Evolutionary conservation across 257 asterid genomes (phyloP).

Genomic region (Dorcoceras hygrometricum): DNA sequence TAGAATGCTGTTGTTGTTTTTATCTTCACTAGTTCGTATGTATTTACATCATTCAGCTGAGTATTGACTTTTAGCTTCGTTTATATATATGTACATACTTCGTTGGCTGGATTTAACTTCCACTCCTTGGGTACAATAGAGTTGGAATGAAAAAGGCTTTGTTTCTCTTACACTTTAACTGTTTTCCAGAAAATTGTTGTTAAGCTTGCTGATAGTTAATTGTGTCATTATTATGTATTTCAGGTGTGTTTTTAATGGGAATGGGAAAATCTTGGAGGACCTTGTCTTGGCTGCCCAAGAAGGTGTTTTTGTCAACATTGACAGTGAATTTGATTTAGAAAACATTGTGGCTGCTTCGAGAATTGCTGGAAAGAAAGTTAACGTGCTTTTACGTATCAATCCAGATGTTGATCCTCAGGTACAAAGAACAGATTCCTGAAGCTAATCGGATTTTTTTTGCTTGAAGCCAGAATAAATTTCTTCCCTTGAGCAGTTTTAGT

Average conservation of each 20-base stretch:
- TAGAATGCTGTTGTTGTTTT: background rate
- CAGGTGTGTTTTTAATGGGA: constrained; percentile 95
- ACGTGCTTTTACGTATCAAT: constrained; percentile 82
- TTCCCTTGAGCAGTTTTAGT: background rate
- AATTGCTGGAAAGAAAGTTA: constrained; percentile 76
- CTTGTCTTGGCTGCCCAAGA: constrained; percentile 84
- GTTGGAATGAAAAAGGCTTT: background rate
- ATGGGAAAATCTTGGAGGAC: constrained; percentile 86
- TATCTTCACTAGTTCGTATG: background rate
- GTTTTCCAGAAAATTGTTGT: background rate
- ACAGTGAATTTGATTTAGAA: constrained; percentile 92
- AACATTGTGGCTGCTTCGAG: constrained; percentile 81
- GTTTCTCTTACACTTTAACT: constrained; percentile 14
- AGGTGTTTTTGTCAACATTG: constrained; percentile 86
- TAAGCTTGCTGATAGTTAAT: background rate
- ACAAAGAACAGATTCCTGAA: constrained; percentile 14
- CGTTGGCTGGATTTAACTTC: too few relatives aligned
- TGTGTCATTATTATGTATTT: constrained; percentile 5
- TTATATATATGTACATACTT: too few relatives aligned
- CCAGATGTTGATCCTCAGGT: constrained; percentile 99
- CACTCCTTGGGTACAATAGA: background rate
- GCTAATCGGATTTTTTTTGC: background rate
- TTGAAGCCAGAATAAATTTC: background rate
- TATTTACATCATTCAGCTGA: background rate
- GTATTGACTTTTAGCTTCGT: too few relatives aligned